Percentiles rank a stretch among this genome's conserved stretches.
Conservation (phyloP, 208 protist species). For the Wallacemonas collosoma region DNA sequence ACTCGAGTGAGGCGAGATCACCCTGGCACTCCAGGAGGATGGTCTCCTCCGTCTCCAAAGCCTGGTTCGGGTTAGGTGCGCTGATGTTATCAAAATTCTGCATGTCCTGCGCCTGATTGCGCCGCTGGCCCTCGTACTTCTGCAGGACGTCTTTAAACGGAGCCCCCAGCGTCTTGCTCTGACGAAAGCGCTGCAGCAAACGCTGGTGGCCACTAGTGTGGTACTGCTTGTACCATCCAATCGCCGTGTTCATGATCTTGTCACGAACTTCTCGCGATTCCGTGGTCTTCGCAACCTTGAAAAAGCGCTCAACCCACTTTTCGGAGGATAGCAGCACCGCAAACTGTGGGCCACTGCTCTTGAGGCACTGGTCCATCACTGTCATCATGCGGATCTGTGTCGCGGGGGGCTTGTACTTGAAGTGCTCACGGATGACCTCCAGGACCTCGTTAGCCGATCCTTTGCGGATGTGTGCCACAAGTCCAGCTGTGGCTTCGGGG, state of each 20-base stretch:
- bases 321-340: conserved; percentile 77
- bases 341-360: conserved; percentile 76
- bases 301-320: conserved; percentile 89
- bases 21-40: conserved; percentile 82
- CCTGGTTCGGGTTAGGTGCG: conserved; percentile 53
- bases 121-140: conserved; percentile 43
- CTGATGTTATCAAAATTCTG: conserved; percentile 40
- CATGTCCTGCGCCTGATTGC: conserved; percentile 23
- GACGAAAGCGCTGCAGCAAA: conserved; percentile 68
- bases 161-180: conserved; percentile 73
- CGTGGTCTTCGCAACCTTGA: conserved; percentile 82
- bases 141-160: conserved; percentile 50
- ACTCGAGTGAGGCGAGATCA: conserved; percentile 88
- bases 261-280: conserved; percentile 43
- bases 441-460: conserved; percentile 63
- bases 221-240: conserved; percentile 81
- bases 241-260: conserved; percentile 70
- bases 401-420: conserved; percentile 67
- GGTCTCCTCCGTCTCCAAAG: conserved; percentile 68
- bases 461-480: conserved; percentile 72
- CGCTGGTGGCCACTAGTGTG: conserved; percentile 76
- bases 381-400: conserved; percentile 69
- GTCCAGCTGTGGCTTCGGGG: conserved; percentile 44
- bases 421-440: conserved; percentile 70
- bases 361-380: conserved; percentile 77